phyloP scores from a whole-genome alignment of 352 stramenopile species.

The Lagenidium giganteum region DNA sequence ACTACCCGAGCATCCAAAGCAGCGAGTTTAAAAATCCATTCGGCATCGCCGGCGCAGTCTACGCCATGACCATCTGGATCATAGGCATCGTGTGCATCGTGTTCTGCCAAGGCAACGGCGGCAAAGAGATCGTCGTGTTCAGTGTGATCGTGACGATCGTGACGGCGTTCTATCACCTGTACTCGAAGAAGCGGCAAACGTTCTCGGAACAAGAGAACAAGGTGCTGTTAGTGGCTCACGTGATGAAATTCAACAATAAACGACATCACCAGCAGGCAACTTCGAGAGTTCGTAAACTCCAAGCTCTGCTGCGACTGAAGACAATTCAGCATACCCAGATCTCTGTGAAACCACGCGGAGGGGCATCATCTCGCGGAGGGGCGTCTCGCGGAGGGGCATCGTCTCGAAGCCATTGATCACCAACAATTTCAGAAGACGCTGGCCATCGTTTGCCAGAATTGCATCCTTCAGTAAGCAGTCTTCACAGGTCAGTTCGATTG shows the following conservation, averaged over 20 bases:
- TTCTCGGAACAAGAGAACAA: conserved; percentile 2
- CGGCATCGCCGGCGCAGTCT: background rate
- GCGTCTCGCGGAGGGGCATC: too few species aligned
- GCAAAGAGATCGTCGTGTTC: background rate
- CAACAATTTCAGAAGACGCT: background rate
- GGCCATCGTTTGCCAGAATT: too few species aligned
- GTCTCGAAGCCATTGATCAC: background rate
- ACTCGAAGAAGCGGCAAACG: background rate
- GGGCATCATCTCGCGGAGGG: too few species aligned
- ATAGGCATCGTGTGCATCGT: conserved; percentile 1
- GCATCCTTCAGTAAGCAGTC: too few species aligned
- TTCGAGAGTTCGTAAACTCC: conserved; percentile 1
- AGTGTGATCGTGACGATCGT: background rate
- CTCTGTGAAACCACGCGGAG: too few species aligned
- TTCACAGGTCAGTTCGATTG: too few species aligned
- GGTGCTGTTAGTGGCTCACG: conserved; percentile 7
- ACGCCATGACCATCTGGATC: background rate
- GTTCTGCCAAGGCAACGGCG: background rate
- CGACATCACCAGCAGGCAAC: too few species aligned
- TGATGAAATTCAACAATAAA: conserved; percentile 2
- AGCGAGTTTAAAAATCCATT: conserved; percentile 2
- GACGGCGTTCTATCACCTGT: background rate
- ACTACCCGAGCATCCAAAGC: background rate
- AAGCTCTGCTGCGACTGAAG: background rate
- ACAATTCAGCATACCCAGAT: too few species aligned